phyloP scores from a whole-genome alignment of 306 rosid genomes.

The Medicago truncatula region MtrunA17r5.0-ANR NC_053048.1:11981501-11982000 shows the following conservation, averaged over 20 bases:
- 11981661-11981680: neutral
- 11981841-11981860: too few relatives aligned
- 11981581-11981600: neutral
- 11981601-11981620: conserved; percentile 79
- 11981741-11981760: conserved; percentile 56
- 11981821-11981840: too few relatives aligned
- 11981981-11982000: too few relatives aligned
- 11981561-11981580: neutral
- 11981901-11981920: too few relatives aligned
- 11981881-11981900: too few relatives aligned
- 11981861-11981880: too few relatives aligned
- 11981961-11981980: too few relatives aligned
- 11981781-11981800: conserved; percentile 84
- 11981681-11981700: neutral
- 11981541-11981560: neutral
- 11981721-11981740: conserved; percentile 78
- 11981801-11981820: neutral
- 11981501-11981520: neutral
- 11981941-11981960: too few relatives aligned
- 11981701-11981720: conserved; percentile 41
- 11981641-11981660: conserved; percentile 64
- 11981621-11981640: conserved; percentile 71
- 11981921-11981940: too few relatives aligned
- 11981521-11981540: neutral
- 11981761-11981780: conserved; percentile 80